Evolutionary conservation across 345 rosid species (phyloP).

Genomic region (Durio zibethinus): DNA sequence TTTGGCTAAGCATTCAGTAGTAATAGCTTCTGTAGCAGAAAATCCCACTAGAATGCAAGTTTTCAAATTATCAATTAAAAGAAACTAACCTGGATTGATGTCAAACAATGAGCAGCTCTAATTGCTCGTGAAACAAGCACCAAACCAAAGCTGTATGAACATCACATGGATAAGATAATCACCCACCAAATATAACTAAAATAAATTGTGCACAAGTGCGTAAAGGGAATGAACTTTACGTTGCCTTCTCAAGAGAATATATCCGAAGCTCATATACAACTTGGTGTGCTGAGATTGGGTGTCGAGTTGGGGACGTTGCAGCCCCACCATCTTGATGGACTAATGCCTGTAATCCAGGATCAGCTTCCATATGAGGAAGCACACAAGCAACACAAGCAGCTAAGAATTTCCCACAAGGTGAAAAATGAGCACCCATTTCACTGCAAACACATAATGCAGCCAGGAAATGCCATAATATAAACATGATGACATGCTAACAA

Average conservation of each 20-base stretch:
- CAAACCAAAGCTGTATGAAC: constrained; percentile 60
- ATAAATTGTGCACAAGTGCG: neutral
- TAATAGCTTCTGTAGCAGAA: neutral
- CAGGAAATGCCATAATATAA: constrained; percentile 1
- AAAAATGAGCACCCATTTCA: constrained; percentile 99
- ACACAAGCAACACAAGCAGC: constrained; percentile 97
- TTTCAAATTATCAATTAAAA: constrained; percentile 11
- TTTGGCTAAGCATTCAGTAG: neutral
- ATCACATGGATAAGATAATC: constrained; percentile 14
- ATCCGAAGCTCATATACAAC: constrained; percentile 96
- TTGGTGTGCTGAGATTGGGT: constrained; percentile 88
- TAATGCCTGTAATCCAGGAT: constrained; percentile 63
- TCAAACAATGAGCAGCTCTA: constrained; percentile 96
- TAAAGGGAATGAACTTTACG: constrained; percentile 47
- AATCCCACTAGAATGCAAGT: neutral
- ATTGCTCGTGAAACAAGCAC: constrained; percentile 89
- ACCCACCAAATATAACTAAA: constrained; percentile 10
- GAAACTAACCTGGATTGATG: constrained; percentile 83
- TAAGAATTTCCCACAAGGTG: constrained; percentile 96
- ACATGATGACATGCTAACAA: constrained; percentile 6
- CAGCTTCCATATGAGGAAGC: constrained; percentile 78
- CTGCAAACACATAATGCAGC: constrained; percentile 42
- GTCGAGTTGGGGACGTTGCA: constrained; percentile 92
- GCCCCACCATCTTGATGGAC: constrained; percentile 67
- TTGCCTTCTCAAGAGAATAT: constrained; percentile 88